phyloP scores from a whole-genome alignment of 1,284 basidiomycete genomes.

The Leccinum angustisporum region DNA sequence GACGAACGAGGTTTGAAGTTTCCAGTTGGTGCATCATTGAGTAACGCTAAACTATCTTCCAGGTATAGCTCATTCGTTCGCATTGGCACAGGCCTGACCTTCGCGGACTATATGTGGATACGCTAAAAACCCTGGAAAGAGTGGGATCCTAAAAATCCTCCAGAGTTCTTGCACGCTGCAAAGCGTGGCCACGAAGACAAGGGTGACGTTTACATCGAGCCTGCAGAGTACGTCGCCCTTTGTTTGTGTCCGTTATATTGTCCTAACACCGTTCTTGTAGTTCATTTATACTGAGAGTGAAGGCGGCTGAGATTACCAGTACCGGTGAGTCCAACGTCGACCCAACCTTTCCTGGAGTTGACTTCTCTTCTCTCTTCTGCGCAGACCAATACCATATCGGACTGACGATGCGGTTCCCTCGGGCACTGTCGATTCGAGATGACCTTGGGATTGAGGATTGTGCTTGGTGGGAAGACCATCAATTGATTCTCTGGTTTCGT shows the following conservation, averaged over 20 bases:
- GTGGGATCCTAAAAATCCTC: conserved; percentile 66
- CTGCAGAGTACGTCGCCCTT: conserved; percentile 59
- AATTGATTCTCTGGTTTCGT: conserved; percentile 86
- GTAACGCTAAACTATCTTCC: background rate
- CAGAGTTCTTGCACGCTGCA: conserved; percentile 59
- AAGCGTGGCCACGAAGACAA: conserved; percentile 69
- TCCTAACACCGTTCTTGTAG: conserved; percentile 37
- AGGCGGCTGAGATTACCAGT: conserved; percentile 83
- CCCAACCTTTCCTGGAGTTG: background rate
- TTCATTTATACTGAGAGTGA: conserved; percentile 86
- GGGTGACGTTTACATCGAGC: conserved; percentile 78
- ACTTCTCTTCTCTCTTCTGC: background rate
- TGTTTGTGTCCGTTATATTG: background rate
- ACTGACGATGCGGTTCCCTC: conserved; percentile 85
- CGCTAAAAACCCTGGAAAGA: conserved; percentile 73
- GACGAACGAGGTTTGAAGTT: conserved; percentile 56
- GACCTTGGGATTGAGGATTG: conserved; percentile 70
- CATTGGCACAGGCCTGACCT: conserved; percentile 84
- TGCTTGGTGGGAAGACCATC: conserved; percentile 73
- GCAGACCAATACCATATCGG: conserved; percentile 73
- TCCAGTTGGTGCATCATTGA: background rate
- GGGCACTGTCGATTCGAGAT: conserved; percentile 77
- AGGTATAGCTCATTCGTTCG: conserved; percentile 82
- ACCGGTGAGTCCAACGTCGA: conserved; percentile 49
- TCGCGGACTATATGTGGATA: conserved; percentile 82